Evolutionary conservation across 148 eudicot species (phyloP).

Genomic region (Heliamphora exappendiculata): DNA sequence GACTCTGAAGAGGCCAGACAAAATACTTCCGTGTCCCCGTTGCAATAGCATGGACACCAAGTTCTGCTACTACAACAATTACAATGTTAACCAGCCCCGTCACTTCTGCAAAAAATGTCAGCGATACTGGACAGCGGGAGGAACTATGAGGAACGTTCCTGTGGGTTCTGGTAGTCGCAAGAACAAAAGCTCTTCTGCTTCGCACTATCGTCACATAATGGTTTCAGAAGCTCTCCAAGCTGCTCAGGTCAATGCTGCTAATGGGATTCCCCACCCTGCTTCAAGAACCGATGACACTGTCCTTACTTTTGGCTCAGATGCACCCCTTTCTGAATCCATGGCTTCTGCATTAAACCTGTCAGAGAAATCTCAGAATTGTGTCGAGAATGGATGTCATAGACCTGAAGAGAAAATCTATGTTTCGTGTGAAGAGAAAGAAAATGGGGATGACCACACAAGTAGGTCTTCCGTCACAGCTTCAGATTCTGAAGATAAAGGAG

Average conservation of each 20-base stretch:
- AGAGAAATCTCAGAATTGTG: conserved; percentile 25
- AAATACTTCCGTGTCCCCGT: conserved; percentile 65
- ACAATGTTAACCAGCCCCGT: conserved; percentile 71
- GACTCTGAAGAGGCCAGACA: conserved; percentile 62
- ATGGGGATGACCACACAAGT: conserved; percentile 23
- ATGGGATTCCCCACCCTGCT: conserved; percentile 31
- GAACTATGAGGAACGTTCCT: conserved; percentile 70
- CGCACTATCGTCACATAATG: conserved; percentile 32
- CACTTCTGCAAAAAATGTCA: conserved; percentile 75
- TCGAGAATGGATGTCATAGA: conserved; percentile 22
- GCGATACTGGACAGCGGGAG: conserved; percentile 87
- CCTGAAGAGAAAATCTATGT: conserved; percentile 23
- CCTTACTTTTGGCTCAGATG: conserved; percentile 41
- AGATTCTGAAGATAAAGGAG: conserved; percentile 19
- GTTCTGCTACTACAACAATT: conserved; percentile 74
- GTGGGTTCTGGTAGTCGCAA: conserved; percentile 74
- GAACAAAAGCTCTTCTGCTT: conserved; percentile 38
- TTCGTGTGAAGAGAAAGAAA: conserved; percentile 16
- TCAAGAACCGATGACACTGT: conserved; percentile 31
- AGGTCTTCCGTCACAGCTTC: conserved; percentile 21
- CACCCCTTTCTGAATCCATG: conserved; percentile 53
- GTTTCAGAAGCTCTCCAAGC: conserved; percentile 32
- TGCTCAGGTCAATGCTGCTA: conserved; percentile 21
- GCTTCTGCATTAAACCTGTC: conserved; percentile 37
- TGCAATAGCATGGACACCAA: conserved; percentile 83